Conservation (phyloP, 2,329 filamentous ascomycete genomes). For the Alternaria longipes region DNA sequence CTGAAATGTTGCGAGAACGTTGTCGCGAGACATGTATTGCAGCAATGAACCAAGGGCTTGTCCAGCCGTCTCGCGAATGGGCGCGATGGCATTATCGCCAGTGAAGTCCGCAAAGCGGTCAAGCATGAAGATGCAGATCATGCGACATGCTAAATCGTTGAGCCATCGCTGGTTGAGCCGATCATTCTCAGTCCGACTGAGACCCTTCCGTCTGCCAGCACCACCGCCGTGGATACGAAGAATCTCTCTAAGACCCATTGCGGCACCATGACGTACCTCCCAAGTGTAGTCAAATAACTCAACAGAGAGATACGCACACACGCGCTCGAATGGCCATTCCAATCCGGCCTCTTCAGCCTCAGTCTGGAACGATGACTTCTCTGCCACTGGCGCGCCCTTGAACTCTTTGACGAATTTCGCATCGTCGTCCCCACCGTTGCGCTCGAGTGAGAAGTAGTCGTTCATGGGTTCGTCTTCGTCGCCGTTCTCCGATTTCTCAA, state of each 20-base stretch:
- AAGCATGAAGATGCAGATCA: constrained; percentile 96
- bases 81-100: constrained; percentile 94
- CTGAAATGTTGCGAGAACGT: constrained; percentile 84
- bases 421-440: constrained; percentile 83
- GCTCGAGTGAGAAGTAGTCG: constrained; percentile 92
- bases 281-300: constrained; percentile 93
- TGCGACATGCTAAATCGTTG: constrained; percentile 91
- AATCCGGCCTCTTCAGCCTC: constrained; percentile 79
- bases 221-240: constrained; percentile 90
- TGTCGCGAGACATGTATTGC: constrained; percentile 79
- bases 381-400: constrained; percentile 81
- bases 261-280: constrained; percentile 96
- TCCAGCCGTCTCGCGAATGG: constrained; percentile 93
- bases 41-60: constrained; percentile 91
- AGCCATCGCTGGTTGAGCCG: constrained; percentile 83
- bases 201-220: constrained; percentile 79
- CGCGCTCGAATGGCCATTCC: constrained; percentile 93
- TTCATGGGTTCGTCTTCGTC: constrained; percentile 57
- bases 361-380: constrained; percentile 85
- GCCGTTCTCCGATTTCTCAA: constrained; percentile 69
- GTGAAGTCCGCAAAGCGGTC: constrained; percentile 98
- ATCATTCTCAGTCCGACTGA: constrained; percentile 78
- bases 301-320: constrained; percentile 92
- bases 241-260: constrained; percentile 92
- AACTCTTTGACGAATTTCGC: constrained; percentile 94